A percentile compares a stretch with the other conserved stretches of the same genome.
Conservation (phyloP, 1,284 basidiomycete genomes). For the Fomitopsis pinicola region DNA sequence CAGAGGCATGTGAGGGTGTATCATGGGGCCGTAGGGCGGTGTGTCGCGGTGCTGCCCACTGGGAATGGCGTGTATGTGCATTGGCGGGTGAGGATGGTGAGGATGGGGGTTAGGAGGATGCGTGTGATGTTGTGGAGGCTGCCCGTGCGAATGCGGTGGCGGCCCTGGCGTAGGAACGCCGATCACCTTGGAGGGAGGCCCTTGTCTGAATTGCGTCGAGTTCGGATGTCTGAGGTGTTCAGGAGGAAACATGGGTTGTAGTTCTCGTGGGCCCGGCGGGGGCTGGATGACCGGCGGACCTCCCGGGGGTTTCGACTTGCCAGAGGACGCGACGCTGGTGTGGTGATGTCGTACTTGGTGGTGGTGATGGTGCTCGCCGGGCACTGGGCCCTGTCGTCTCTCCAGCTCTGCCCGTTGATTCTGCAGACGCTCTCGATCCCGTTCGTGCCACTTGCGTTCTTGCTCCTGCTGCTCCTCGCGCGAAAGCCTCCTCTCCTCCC, state of each 20-base stretch:
- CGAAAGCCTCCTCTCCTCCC: constrained; percentile 9
- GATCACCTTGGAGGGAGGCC: constrained; percentile 10
- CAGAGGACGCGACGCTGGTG: constrained; percentile 6
- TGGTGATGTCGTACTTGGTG: constrained; percentile 19
- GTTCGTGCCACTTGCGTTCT: constrained; percentile 13
- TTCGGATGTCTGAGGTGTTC: constrained; percentile 11
- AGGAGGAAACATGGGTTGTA: constrained; percentile 12
- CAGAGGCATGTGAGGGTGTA: neutral
- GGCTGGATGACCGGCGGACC: constrained; percentile 8
- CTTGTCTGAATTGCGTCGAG: constrained; percentile 12
- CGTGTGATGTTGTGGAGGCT: constrained; percentile 13
- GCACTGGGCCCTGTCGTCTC: constrained; percentile 9
- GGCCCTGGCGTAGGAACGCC: constrained; percentile 7
- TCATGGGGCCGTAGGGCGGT: constrained; percentile 8
- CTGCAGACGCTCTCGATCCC: constrained; percentile 8
- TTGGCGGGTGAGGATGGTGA: constrained; percentile 5
- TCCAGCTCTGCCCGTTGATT: constrained; percentile 16
- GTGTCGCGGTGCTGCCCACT: constrained; percentile 10
- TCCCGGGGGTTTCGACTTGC: constrained; percentile 1
- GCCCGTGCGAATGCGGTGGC: constrained; percentile 13
- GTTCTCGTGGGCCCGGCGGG: constrained; percentile 9
- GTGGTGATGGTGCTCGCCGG: constrained; percentile 12
- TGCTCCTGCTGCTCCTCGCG: constrained; percentile 14
- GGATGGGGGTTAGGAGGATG: constrained; percentile 20
- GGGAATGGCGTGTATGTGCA: constrained; percentile 1